Base-by-base conservation (phyloP, 2,329 filamentous ascomycete genomes). In the Acrocalymma vagum region DNA sequence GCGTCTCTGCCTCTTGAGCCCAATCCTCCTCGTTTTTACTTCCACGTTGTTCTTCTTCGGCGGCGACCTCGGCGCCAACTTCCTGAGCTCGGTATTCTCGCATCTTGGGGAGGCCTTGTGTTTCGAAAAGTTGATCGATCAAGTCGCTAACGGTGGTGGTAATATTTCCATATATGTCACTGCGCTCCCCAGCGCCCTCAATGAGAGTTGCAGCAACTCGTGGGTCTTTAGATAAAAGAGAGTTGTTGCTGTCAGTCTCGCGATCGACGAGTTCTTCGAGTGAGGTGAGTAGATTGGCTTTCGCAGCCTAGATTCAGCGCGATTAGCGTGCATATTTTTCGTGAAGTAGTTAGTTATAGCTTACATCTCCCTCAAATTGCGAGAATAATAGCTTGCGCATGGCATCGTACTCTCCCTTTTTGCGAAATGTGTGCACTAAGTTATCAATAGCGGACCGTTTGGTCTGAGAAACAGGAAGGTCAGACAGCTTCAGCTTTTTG, bases 401-500 rank as follows among this genome's bases (percentile, higher is more conserved):
- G 10, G 80, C 75, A 69, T 94, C 89, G 62, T 92, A 94, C 42
- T 87, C 87, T 46, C 89, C 89, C 69, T 90, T 90, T 73, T 92
- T 93, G 72, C 92, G 92, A 74, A 92, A 93, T 9, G 81, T 86
- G 62, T 89, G 85, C n/a, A 88, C 82, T 15, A 93, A 79, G 11
- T 79, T 81, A 56, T 92, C 88, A 41, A 93, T 90, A 2, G 86
- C 84, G 2, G 81, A 80, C 51, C 87, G 80, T 36, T 89, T 88
- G n/a, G 83, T 80, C 3, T 85, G 86, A 5, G 87, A 81, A 14
- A 92, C 72, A 2, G 88, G 88, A 13, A 93, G 77, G 55, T 93
- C 88, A 0, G 85, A 86, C 3, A 87, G 82, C 67, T 90, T 90
- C 65, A 86, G 82, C 59, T 83, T 87, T 55, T 78, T 80, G 53